Evolutionary conservation across 192 early-diverging fungal species (phyloP), one percentile per base, ranked within the genome.

Genomic region (Coemansia sp.): DNA sequence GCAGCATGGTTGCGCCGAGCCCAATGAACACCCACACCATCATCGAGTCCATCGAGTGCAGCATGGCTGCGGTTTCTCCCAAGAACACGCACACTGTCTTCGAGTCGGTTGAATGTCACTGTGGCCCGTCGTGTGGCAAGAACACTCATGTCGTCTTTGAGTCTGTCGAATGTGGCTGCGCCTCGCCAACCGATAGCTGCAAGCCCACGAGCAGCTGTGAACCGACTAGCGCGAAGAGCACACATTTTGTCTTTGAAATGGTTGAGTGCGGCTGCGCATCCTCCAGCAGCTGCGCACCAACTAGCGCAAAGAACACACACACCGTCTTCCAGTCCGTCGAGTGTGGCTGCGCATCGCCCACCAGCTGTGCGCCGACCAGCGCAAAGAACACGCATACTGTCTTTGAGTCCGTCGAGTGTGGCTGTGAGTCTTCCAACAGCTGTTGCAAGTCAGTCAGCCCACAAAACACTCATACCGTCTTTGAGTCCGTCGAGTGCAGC

Each of bases 41-140:
- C 20, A 36, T 56, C 36, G 66, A 68, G 35, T 61, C 57, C 4
- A 58, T 61, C 21, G 66, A 68, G 43, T 66, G 52, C 56, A 20
- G 35, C 64, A 65, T 8, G 26, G 31, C 37, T 7, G 38, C 23
- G 31, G 16, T 10, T 59, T 31, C 28, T 35, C 64, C 38, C 34
- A 58, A 55, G 14, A 65, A 65, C 63, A 77, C 70, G 6, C 76
- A 77, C 34, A 72, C 70, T 0, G 76, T 64, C 2, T 66, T 47
- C 63, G 41, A 72, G 60, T 61, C 66, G 0, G 59, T 77, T 14
- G 69, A 77, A 50, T 39, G 41, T 8, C 2, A 26, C 25, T 64
- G 66, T 33, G 47, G 42, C 14, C 47, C 57, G 47, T 34, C 34
- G 8, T 26, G 58, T 45, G 31, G 16, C 33, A 58, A 68, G 58